phyloP scores from a whole-genome alignment of 2,329 filamentous ascomycete genomes.

The Monilinia laxa region DNA sequence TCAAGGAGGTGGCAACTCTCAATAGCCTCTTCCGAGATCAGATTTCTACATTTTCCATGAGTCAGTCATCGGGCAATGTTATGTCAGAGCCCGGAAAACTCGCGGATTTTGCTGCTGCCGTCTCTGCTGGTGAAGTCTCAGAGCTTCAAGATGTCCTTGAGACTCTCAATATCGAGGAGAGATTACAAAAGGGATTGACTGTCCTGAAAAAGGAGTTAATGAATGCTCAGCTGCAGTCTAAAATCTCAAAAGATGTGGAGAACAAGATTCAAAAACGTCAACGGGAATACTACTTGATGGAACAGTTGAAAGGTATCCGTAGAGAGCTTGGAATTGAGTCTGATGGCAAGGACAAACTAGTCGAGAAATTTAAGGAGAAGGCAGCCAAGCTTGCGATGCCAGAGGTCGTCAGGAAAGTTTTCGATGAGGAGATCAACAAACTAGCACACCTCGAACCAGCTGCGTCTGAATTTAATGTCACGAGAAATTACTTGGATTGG shows the following conservation, averaged over 20 bases:
- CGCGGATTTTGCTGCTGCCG: constrained; percentile 94
- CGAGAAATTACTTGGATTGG: constrained; percentile 97
- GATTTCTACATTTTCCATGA: constrained; percentile 95
- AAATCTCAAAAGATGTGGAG: constrained; percentile 97
- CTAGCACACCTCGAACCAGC: constrained; percentile 91
- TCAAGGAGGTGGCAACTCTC: constrained; percentile 92
- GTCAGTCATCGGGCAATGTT: constrained; percentile 90
- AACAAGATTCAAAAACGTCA: constrained; percentile 96
- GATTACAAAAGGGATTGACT: constrained; percentile 85
- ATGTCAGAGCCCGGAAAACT: constrained; percentile 92
- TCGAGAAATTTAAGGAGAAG: constrained; percentile 97
- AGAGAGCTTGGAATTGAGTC: constrained; percentile 94
- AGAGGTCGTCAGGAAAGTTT: constrained; percentile 93
- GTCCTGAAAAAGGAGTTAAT: constrained; percentile 98
- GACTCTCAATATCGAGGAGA: constrained; percentile 85
- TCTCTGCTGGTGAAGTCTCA: constrained; percentile 87
- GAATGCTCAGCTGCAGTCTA: constrained; percentile 95
- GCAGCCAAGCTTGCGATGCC: constrained; percentile 93
- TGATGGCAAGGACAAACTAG: constrained; percentile 95
- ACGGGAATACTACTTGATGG: constrained; percentile 97
- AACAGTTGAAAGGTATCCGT: constrained; percentile 98
- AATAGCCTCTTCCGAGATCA: constrained; percentile 96
- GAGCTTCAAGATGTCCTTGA: constrained; percentile 91
- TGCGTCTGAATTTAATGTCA: constrained; percentile 98
- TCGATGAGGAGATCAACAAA: constrained; percentile 98